These are phyloP conservation scores for Penicillium robsamsonii DNA, from an alignment of 495 filamentous ascomycete species.

Conservation along the genomic window DNA sequence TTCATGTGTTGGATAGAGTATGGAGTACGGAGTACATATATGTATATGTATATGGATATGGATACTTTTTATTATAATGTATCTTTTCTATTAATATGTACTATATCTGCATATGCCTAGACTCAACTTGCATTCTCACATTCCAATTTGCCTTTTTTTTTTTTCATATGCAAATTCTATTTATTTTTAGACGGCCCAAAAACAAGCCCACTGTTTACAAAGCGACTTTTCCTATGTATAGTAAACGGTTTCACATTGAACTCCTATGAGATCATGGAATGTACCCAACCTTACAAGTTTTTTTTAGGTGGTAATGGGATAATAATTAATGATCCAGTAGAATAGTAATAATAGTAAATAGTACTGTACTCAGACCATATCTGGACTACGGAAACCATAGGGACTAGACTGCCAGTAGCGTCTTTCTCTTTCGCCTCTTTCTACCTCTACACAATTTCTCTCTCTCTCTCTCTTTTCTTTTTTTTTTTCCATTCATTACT, in stretches of 20 bases:
- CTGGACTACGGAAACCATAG: background rate
- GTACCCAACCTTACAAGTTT: too few relatives aligned
- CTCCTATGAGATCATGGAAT: constrained; percentile 5
- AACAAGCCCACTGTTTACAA: background rate
- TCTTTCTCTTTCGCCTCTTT: constrained; percentile 4
- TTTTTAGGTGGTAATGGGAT: background rate
- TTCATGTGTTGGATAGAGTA: background rate
- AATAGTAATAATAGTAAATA: too few relatives aligned
- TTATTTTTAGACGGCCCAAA: constrained; percentile 24
- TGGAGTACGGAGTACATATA: too few relatives aligned
- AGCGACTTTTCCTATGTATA: constrained; percentile 23
- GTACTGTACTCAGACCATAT: background rate
- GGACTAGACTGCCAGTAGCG: constrained; percentile 3
- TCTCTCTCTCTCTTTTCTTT: background rate
- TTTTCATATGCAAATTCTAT: background rate
- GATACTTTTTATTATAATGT: background rate
- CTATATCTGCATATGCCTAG: background rate
- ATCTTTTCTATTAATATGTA: background rate
- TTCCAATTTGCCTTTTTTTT: constrained; percentile 6
- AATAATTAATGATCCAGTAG: too few relatives aligned
- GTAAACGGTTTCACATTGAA: constrained; percentile 26
- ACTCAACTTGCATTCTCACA: background rate
- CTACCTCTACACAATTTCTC: background rate
- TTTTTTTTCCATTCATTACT: background rate
- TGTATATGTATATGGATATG: too few relatives aligned